Conservation (phyloP, 768 basidiomycete species). For the Mycena indigotica region DNA sequence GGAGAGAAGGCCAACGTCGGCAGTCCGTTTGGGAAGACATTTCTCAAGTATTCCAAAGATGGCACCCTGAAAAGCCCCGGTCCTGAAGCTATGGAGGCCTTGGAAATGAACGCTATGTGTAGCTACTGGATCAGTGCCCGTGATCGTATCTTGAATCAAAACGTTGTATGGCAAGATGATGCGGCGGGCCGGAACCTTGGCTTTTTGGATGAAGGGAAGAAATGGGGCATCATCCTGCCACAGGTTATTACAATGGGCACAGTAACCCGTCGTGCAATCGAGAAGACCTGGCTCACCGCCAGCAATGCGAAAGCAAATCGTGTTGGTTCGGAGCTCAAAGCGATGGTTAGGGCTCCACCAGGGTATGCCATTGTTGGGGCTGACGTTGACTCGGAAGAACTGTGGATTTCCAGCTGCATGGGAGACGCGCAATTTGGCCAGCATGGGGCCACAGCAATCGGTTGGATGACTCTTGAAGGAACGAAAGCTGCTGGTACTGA, state of each 20-base stretch:
- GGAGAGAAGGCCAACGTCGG: conserved; percentile 96
- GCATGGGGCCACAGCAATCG: conserved; percentile 94
- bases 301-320: conserved; percentile 98
- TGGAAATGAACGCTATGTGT: conserved; percentile 92
- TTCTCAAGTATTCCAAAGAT: conserved; percentile 85
- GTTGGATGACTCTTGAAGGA: conserved; percentile 99
- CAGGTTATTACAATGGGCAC: conserved; percentile 99
- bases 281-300: conserved; percentile 97
- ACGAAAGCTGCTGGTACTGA: conserved; percentile 95
- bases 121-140: conserved; percentile 97
- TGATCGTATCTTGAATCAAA: conserved; percentile 89
- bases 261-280: conserved; percentile 94
- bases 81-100: conserved; percentile 77
- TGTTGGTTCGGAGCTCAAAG: conserved; percentile 97
- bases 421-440: conserved; percentile 97
- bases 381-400: conserved; percentile 97
- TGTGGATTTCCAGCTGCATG: conserved; percentile 99
- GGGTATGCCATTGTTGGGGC: conserved; percentile 97
- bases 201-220: conserved; percentile 44
- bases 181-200: conserved; percentile 48
- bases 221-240: conserved; percentile 91
- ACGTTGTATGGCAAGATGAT: conserved; percentile 81
- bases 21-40: conserved; percentile 84
- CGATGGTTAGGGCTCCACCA: conserved; percentile 92
- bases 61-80: conserved; percentile 84